Evolutionary conservation across 1,284 basidiomycete genomes (phyloP), one percentile per base, ranked within the genome.

Genomic region (Cryptococcus floricola): DNA sequence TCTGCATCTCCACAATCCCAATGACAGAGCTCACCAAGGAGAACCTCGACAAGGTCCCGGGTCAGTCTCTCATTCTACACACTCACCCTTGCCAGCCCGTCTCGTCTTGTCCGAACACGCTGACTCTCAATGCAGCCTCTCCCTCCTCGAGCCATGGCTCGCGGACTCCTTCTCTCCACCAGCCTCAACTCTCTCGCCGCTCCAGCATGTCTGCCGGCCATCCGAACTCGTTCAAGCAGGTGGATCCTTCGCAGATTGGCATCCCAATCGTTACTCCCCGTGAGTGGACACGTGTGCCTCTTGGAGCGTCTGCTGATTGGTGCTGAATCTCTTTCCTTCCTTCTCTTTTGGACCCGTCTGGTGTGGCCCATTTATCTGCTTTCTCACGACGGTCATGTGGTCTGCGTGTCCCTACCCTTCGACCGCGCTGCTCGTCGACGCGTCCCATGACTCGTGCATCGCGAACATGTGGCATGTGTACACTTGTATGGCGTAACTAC

Each of bases 201-300:
- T 73, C 70, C 4, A 73, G 71, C 45, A 41, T 73, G 53, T 73
- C 72, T 2, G 63, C 60, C 12, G 68, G 65, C 12, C 58, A 63
- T 45, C 59, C 59, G 19, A 44, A 44, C 28, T 57, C 56, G 12
- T 25, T 60, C 23, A 60, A 69, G 55, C 65, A 63, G 31, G 62
- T 74, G 52, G 72, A 76, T 45, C 59, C 61, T 3, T 53, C 55
- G 31, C 66, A 73, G 60, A 76, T 76, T 48, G 74, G 74, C 57
- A 52, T 67, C 4, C 72, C 74, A 2, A 61, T 69, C 18, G 62
- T 68, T 37, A 74, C 72, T 7, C 72, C 72, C 5, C 64, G 71
- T 42, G 47, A 16, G 44, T 46, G 8, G 43, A 7, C 25, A 28
- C 23, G 14, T n/a, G 25, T 19, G 25, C 9, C 9, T 4, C 18